Percentiles rank a stretch among this genome's conserved stretches.
Conservation (phyloP, 2,329 filamentous ascomycete genomes). For the Colletotrichum sp. region DNA sequence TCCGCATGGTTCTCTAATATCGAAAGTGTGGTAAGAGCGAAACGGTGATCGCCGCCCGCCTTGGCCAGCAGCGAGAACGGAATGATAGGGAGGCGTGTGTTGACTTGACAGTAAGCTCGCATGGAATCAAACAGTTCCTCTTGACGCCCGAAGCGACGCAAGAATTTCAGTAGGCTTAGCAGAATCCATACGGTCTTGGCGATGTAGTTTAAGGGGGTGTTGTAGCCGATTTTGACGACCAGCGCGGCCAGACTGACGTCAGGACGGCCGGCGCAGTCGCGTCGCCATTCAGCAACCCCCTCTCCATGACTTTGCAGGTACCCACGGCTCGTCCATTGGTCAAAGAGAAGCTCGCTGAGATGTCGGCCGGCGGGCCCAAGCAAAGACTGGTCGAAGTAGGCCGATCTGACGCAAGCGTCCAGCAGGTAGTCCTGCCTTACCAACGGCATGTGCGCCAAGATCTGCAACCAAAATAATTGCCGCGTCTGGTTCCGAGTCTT, state of each 20-base stretch:
- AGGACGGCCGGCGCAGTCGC: background rate
- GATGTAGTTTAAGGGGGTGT: background rate
- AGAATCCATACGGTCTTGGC: background rate
- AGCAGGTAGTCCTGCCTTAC: slow-evolving; percentile 19
- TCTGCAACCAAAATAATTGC: slow-evolving; percentile 20
- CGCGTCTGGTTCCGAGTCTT: background rate
- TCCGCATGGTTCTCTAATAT: background rate
- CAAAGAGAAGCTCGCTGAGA: slow-evolving; percentile 22
- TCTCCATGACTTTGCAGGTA: background rate
- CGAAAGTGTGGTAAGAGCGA: slow-evolving; percentile 28
- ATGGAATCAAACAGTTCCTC: slow-evolving; percentile 21
- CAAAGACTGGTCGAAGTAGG: background rate
- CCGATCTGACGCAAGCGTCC: slow-evolving; percentile 17
- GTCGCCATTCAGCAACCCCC: background rate
- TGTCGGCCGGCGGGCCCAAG: slow-evolving; percentile 8
- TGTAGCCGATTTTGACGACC: background rate
- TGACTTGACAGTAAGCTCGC: background rate
- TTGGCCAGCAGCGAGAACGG: slow-evolving; percentile 15
- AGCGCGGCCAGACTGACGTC: slow-evolving; percentile 1
- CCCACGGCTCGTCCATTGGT: slow-evolving; percentile 25
- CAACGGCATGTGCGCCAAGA: slow-evolving; percentile 22
- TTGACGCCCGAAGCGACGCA: slow-evolving; percentile 19
- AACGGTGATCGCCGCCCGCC: slow-evolving; percentile 26
- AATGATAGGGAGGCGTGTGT: background rate
- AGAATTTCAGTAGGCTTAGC: slow-evolving; percentile 16